Base-by-base conservation (phyloP, 2,329 filamentous ascomycete species). In the Paecilomyces formosus region DNA sequence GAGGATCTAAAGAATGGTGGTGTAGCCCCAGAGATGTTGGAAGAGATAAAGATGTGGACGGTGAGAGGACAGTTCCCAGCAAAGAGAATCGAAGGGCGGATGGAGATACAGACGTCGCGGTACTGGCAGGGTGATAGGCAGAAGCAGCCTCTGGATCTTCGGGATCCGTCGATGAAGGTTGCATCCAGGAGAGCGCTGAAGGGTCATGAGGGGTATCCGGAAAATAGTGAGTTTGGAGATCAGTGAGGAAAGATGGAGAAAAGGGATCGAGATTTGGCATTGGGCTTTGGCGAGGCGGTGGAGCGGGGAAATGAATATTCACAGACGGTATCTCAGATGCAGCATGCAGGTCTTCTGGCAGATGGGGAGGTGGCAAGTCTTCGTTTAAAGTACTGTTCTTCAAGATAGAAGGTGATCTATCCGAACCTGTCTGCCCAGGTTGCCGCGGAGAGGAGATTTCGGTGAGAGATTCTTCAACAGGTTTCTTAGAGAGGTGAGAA, bases 221-320 rank as follows among this genome's bases (percentile, higher is more conserved):
- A 75, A 97, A 99, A 82, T 96, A 99, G 74, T 97, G 96, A 22
- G 86, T 78, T 79, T 96, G 92, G 5, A 99, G 85, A 58, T 90
- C 88, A 53, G 84, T 76, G 59, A 97, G 86, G 77, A 97, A 97
- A 68, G 90, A 81, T 0, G 90, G 88, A 60, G 92, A 90, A 39
- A 85, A 80, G 0, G 92, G 92, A 71, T 97, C 90, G 62, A 97
- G 87, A 60, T 91, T 87, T 11, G 89, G 88, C 68, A 75, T 74
- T 1, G 81, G 73, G 22, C 80, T 65, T 72, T 80, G 35, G 65
- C 76, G 63, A 64, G 76, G 63, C 58, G 78, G 68, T 22, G 78
- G 73, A 63, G 77, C 70, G 62, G 80, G 71, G 70, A 78, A 78
- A 63, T 79, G 74, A 55, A 76, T 71, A 50, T 68, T 66, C 39